phyloP scores from a whole-genome alignment of 495 filamentous ascomycete species.

The Penicillium egyptiacum region DNA sequence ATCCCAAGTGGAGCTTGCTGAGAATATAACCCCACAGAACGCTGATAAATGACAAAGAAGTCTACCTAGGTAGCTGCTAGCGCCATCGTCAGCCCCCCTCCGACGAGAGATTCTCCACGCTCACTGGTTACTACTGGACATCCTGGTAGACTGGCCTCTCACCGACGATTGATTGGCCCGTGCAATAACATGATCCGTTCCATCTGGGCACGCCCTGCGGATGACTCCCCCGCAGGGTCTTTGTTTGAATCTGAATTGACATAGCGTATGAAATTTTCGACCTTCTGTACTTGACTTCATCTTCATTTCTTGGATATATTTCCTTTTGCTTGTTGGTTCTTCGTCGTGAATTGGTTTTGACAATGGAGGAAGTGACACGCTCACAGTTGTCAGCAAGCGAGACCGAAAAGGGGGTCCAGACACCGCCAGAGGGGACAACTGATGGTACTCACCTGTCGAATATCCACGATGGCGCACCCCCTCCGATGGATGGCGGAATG shows the following conservation, averaged over 20 bases:
- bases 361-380: conserved; percentile 2
- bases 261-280: too few relatives aligned
- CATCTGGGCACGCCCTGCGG: not conserved
- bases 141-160: too few relatives aligned
- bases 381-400: not conserved
- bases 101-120: too few relatives aligned
- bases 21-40: too few relatives aligned
- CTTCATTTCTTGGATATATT: too few relatives aligned
- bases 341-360: not conserved
- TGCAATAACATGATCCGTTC: not conserved
- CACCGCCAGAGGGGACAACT: not conserved
- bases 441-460: not conserved
- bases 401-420: conserved; percentile 3
- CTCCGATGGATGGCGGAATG: conserved; percentile 57
- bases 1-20: too few relatives aligned
- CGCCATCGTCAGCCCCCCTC: too few relatives aligned
- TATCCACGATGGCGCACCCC: conserved; percentile 39
- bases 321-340: too few relatives aligned
- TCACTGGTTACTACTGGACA: too few relatives aligned
- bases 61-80: too few relatives aligned
- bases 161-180: not conserved
- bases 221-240: conserved; percentile 1
- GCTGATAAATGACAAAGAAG: too few relatives aligned
- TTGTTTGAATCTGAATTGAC: not conserved
- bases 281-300: too few relatives aligned